Conservation (phyloP, 805 yeast species). For the Cyberlindnera mycetangii region DNA sequence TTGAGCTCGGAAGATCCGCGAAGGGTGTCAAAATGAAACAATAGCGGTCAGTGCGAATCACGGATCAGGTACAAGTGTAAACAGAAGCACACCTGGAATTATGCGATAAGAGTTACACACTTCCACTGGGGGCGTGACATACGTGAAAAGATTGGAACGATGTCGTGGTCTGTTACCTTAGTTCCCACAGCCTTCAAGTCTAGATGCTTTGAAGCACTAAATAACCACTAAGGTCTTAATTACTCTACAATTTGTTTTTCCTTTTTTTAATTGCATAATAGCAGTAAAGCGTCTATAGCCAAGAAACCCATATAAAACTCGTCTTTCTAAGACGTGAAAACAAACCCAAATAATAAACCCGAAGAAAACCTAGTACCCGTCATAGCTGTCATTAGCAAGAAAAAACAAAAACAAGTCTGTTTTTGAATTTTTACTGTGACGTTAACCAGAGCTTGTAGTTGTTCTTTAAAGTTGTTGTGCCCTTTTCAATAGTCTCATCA, state of each 20-base stretch:
- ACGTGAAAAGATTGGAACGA: too few species aligned
- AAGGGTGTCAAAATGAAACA: background rate
- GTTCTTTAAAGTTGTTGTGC: conserved; percentile 24
- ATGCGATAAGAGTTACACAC: too few species aligned
- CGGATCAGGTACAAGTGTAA: background rate
- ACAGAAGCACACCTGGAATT: background rate
- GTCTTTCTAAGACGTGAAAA: background rate
- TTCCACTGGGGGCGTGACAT: too few species aligned
- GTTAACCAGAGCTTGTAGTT: conserved; percentile 29
- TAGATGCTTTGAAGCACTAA: too few species aligned
- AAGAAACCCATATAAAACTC: background rate
- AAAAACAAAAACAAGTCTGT: too few species aligned
- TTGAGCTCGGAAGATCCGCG: too few species aligned
- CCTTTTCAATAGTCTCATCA: conserved; percentile 23
- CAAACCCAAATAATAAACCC: background rate
- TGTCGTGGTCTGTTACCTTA: too few species aligned
- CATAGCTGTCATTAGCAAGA: background rate
- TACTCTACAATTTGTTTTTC: too few species aligned
- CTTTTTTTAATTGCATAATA: too few species aligned
- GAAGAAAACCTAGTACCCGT: background rate
- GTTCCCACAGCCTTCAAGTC: too few species aligned
- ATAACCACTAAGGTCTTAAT: too few species aligned
- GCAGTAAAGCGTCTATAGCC: background rate
- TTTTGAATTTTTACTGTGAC: background rate
- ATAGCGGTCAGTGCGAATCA: too few species aligned